These are phyloP conservation scores for Apiotrichum montevideense DNA, from an alignment of 1,284 basidiomycete genomes.

Conservation along the genomic window DNA sequence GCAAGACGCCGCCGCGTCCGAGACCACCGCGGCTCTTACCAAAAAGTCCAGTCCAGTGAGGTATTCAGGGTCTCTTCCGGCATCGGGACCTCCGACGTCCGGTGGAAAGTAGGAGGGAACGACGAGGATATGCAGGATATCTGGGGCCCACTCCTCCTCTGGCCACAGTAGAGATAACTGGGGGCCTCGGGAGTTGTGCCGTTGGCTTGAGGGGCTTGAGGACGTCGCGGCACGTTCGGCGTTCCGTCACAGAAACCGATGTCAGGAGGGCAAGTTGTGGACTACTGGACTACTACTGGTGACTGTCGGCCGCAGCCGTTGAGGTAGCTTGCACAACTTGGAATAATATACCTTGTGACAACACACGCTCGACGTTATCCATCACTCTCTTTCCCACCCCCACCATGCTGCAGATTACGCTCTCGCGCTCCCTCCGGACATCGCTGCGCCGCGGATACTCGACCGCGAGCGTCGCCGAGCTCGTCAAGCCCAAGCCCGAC, in stretches of 20 bases:
- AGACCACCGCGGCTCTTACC: neutral
- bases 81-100: neutral
- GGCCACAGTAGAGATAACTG: too few relatives aligned
- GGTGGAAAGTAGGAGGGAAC: neutral
- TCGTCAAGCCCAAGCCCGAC: slow-evolving; percentile 56
- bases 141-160: too few relatives aligned
- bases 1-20: slow-evolving; percentile 1
- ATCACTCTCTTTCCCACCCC: neutral
- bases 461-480: slow-evolving; percentile 3
- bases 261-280: too few relatives aligned
- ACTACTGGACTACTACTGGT: too few relatives aligned
- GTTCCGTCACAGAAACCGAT: too few relatives aligned
- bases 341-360: neutral
- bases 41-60: too few relatives aligned
- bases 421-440: slow-evolving; percentile 1
- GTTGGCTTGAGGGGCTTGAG: too few relatives aligned
- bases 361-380: neutral
- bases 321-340: too few relatives aligned
- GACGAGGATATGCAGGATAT: too few relatives aligned
- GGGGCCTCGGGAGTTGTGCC: too few relatives aligned
- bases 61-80: neutral
- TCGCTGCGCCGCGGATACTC: slow-evolving; percentile 5
- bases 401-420: slow-evolving; percentile 3
- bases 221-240: too few relatives aligned
- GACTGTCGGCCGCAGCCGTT: too few relatives aligned